Base-by-base conservation (phyloP, 257 asterid genomes). In the Petunia secreta region DNA sequence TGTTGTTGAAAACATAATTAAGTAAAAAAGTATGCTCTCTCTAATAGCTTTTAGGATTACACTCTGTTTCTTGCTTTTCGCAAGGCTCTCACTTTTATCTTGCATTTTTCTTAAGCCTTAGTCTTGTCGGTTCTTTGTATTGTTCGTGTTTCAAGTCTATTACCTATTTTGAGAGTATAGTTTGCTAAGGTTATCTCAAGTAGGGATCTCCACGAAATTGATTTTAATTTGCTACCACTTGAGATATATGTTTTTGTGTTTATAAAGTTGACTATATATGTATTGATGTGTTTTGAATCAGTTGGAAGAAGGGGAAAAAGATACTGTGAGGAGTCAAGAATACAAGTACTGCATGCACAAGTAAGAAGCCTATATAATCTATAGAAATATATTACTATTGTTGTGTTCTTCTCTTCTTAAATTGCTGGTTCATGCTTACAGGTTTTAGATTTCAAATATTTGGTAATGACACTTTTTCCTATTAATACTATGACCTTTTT, bases 251-350 rank as follows among this genome's bases (percentile, higher is more conserved):
- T 75, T 4, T 37, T 3, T 65, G 58, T 38, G 16, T 3, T 41
- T 55, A 16, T 59, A 46, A 71, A 14, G 8, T 68, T 82, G 63
- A 16, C 25, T 25, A 10, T 40, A 9, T 81, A 5, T 34, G 71
- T 75, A 52, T 53, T 53, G 25, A 53, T 75, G 79, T 60, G 80
- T 86, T 80, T 81, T 87, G 81, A 60, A 79, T 62, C 75, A 95
- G 98, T 82, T 95, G 96, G 97, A 91, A 89, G 98, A 93, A 86
- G 99, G 99, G 79, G 99, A 95, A 87, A 93, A 88, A 75, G 98
- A 95, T 80, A 84, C 81, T 39, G 50, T 85, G 63, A 91, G 99
- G 88, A 90, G 91, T 80, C 91, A 93, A 50, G 99, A 93, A 84
- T 93, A 89, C 89, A 95, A 95, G 87, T 95, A 93, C 84, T 95